phyloP scores from a whole-genome alignment of 148 eudicot species.

The Silene conica region DNA sequence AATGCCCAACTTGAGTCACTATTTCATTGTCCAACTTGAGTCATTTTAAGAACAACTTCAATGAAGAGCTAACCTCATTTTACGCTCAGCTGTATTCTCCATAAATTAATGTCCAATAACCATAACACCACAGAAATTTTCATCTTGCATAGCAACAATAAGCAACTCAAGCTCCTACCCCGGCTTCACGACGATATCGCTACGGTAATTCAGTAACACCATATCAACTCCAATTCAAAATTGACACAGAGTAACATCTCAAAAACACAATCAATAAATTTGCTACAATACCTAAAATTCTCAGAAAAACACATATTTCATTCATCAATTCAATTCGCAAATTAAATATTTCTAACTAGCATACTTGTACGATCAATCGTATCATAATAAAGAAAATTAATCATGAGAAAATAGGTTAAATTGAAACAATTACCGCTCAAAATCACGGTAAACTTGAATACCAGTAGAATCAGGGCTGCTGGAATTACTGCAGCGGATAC shows the following conservation, averaged over 20 bases:
- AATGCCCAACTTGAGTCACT: no score
- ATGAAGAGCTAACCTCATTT: neutral
- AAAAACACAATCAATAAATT: neutral
- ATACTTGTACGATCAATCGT: neutral
- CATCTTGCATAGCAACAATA: neutral
- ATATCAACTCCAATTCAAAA: neutral
- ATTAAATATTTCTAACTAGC: neutral
- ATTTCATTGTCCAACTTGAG: no score
- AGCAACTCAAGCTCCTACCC: neutral
- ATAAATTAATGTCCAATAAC: neutral
- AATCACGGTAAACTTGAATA: constrained; percentile 67
- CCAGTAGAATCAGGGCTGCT: constrained; percentile 38
- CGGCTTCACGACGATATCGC: neutral
- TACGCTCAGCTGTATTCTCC: neutral
- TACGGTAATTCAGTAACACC: neutral
- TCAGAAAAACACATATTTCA: neutral
- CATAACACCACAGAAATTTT: neutral
- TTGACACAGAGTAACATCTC: neutral
- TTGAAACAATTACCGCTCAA: constrained; percentile 49
- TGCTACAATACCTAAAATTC: neutral
- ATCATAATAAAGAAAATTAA: neutral
- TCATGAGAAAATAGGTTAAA: neutral
- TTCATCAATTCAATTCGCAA: neutral
- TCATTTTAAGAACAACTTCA: neutral
- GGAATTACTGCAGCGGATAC: constrained; percentile 30